Evolutionary conservation across 768 basidiomycete species (phyloP).

Genomic region (Lentinula boryana): DNA sequence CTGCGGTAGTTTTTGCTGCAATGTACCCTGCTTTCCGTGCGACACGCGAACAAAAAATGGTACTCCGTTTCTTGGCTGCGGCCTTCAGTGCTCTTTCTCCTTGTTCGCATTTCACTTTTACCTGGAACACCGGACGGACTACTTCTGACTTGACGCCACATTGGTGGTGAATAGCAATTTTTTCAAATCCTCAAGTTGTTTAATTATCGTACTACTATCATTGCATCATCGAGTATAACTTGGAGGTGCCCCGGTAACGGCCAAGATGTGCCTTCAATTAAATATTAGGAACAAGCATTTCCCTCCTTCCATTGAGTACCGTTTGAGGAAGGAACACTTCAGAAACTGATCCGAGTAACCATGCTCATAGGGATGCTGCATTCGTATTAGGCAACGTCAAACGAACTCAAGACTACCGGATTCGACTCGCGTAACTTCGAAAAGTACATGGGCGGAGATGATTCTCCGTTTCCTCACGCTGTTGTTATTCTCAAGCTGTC

Average conservation of each 20-base stretch:
- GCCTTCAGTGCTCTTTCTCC: neutral
- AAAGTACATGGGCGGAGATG: neutral
- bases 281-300: no score
- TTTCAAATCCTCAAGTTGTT: no score
- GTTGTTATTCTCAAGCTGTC: neutral
- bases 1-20: neutral
- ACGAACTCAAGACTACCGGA: no score
- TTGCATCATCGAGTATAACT: no score
- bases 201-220: no score
- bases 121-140: neutral
- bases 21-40: neutral
- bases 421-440: neutral
- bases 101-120: neutral
- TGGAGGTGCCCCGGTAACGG: no score
- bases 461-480: neutral
- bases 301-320: no score
- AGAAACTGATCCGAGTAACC: no score
- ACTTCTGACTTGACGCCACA: neutral
- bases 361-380: neutral
- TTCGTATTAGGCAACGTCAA: neutral
- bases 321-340: no score
- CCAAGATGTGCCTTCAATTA: no score
- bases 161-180: no score
- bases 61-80: neutral
- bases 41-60: neutral